phyloP scores from a whole-genome alignment of 2,329 filamentous ascomycete genomes.

The Nectriaceae sp. region DNA sequence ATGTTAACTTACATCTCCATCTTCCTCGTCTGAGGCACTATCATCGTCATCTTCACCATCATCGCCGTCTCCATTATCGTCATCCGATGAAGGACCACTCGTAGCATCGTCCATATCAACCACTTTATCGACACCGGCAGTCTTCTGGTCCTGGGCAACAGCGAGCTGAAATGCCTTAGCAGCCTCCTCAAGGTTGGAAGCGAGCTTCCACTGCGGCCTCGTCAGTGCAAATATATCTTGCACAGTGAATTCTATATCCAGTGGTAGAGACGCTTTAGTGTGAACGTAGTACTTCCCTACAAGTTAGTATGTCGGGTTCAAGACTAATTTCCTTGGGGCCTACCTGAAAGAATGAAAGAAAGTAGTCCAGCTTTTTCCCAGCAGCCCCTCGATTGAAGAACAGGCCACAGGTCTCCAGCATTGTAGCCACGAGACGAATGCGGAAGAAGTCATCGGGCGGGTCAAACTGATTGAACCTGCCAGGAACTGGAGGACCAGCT shows the following conservation, averaged over 20 bases:
- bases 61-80: conserved; percentile 69
- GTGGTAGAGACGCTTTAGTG: conserved; percentile 84
- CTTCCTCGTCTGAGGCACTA: conserved; percentile 61
- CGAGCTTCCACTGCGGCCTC: conserved; percentile 90
- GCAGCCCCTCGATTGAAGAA: conserved; percentile 93
- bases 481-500: conserved; percentile 80
- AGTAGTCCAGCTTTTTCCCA: conserved; percentile 97
- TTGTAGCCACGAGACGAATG: conserved; percentile 83
- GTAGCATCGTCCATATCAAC: conserved; percentile 72
- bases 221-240: conserved; percentile 87
- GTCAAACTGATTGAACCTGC: conserved; percentile 76
- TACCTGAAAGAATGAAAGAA: conserved; percentile 90
- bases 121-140: conserved; percentile 68
- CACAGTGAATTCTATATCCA: conserved; percentile 97
- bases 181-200: conserved; percentile 79
- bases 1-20: conserved; percentile 51
- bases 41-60: conserved; percentile 63
- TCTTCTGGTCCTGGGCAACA: conserved; percentile 87
- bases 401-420: conserved; percentile 93
- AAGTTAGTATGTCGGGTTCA: too few relatives aligned
- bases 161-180: conserved; percentile 81
- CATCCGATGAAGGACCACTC: conserved; percentile 73
- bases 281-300: conserved; percentile 80
- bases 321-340: too few relatives aligned
- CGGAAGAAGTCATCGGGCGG: conserved; percentile 94